A percentile compares a stretch with the other conserved stretches of the same genome.
Conservation (phyloP, 2,329 filamentous ascomycete genomes). For the Exophiala sideris region DNA sequence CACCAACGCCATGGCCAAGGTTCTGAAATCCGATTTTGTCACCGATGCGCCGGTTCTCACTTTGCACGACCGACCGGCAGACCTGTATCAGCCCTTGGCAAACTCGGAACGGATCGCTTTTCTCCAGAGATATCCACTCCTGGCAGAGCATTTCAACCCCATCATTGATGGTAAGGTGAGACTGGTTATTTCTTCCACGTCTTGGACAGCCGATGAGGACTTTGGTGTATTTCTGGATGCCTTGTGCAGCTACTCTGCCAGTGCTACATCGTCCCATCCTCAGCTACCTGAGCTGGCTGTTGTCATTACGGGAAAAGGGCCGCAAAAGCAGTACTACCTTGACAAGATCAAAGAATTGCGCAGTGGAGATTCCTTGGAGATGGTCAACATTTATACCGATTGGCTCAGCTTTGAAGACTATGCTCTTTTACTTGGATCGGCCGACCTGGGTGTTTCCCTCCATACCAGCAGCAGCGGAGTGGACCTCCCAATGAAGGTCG, state of each 20-base stretch:
- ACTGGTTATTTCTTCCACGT: conserved; percentile 87
- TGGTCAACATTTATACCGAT: conserved; percentile 71
- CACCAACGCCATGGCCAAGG: conserved; percentile 78
- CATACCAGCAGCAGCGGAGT: conserved; percentile 94
- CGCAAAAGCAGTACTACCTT: conserved; percentile 74
- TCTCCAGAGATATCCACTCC: conserved; percentile 63
- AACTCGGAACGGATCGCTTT: conserved; percentile 54
- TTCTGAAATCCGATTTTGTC: conserved; percentile 65
- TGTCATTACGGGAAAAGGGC: conserved; percentile 92
- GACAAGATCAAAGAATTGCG: conserved; percentile 60
- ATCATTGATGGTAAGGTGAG: conserved; percentile 59
- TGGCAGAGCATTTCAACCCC: conserved; percentile 56
- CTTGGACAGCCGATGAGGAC: conserved; percentile 96
- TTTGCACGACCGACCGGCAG: conserved; percentile 81
- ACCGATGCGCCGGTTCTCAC: conserved; percentile 65
- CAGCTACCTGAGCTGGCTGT: conserved; percentile 68
- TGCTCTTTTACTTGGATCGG: conserved; percentile 74
- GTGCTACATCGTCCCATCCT: conserved; percentile 42
- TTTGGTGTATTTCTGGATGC: conserved; percentile 84
- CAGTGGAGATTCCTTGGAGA: conserved; percentile 60
- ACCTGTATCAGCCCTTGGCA: conserved; percentile 71
- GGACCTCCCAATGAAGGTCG: conserved; percentile 97
- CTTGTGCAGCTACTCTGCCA: conserved; percentile 67
- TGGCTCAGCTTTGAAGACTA: conserved; percentile 86
- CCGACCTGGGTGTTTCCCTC: conserved; percentile 84